phyloP scores from a whole-genome alignment of 306 rosid species.

The Cicer bijugum region DNA sequence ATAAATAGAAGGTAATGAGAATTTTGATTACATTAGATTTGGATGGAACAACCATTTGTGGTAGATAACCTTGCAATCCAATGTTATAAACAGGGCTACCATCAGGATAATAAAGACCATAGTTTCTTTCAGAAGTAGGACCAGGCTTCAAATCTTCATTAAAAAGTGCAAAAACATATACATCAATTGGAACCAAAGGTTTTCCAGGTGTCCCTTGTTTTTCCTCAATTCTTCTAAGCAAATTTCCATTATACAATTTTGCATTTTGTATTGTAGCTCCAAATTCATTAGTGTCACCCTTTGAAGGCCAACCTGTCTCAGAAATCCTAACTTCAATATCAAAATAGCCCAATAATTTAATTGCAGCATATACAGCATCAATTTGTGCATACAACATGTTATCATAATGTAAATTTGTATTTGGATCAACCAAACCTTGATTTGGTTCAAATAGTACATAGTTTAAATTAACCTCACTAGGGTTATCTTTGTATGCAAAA shows the following conservation, averaged over 20 bases:
- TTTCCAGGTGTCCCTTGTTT: slow-evolving; percentile 76
- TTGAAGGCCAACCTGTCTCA: slow-evolving; percentile 96
- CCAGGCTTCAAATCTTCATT: slow-evolving; percentile 84
- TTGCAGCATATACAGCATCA: slow-evolving; percentile 84
- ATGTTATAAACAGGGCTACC: slow-evolving; percentile 75
- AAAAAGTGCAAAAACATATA: slow-evolving; percentile 79
- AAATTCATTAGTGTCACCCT: slow-evolving; percentile 66
- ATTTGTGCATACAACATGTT: slow-evolving; percentile 92
- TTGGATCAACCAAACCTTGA: slow-evolving; percentile 66
- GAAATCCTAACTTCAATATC: slow-evolving; percentile 74
- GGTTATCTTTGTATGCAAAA: slow-evolving; percentile 76
- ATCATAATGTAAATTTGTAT: slow-evolving; percentile 72
- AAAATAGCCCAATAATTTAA: slow-evolving; percentile 65
- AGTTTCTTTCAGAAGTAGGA: slow-evolving; percentile 81
- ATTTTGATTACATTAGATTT: slow-evolving; percentile 46
- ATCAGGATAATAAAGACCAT: slow-evolving; percentile 84
- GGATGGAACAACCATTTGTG: slow-evolving; percentile 53
- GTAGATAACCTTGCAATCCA: slow-evolving; percentile 68
- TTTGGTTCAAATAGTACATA: slow-evolving; percentile 80
- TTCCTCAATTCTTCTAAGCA: slow-evolving; percentile 59
- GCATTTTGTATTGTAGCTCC: slow-evolving; percentile 85
- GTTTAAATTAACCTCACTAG: slow-evolving; percentile 55
- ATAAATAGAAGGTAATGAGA: neutral
- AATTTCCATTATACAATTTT: slow-evolving; percentile 66
- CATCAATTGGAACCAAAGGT: slow-evolving; percentile 76